Conservation (phyloP, 108 stramenopile species). For the Asterionellopsis glacialis region DNA sequence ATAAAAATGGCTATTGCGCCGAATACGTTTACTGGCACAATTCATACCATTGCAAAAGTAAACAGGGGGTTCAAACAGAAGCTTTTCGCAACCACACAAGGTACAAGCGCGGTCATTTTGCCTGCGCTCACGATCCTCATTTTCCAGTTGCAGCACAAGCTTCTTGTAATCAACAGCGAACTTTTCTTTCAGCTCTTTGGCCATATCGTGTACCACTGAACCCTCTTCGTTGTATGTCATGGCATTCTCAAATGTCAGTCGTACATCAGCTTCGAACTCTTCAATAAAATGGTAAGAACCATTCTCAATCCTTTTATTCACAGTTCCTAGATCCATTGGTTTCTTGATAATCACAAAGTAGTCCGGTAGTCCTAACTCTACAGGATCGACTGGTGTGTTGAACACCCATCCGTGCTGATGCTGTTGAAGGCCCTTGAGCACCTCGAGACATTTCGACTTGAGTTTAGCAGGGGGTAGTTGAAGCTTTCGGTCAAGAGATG, state of each 20-base stretch:
- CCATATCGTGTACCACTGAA: conserved; percentile 92
- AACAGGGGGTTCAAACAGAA: conserved; percentile 93
- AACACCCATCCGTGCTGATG: conserved; percentile 92
- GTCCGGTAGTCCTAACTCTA: conserved; percentile 85
- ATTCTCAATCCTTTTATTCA: conserved; percentile 78
- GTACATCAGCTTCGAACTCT: conserved; percentile 82
- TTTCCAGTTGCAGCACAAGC: conserved; percentile 72
- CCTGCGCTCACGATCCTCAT: conserved; percentile 70
- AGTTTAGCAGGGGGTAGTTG: conserved; percentile 66
- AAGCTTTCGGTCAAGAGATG: conserved; percentile 71
- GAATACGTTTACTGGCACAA: conserved; percentile 88
- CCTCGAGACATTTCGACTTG: conserved; percentile 71
- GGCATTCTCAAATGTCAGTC: conserved; percentile 95
- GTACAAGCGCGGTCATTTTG: conserved; percentile 87
- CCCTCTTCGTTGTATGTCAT: conserved; percentile 91
- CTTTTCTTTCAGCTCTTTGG: conserved; percentile 78
- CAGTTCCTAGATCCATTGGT: conserved; percentile 97
- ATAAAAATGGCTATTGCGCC: conserved; percentile 94
- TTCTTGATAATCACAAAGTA: conserved; percentile 92
- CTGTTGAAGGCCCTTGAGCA: conserved; percentile 80
- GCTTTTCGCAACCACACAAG: conserved; percentile 89
- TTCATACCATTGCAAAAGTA: conserved; percentile 96
- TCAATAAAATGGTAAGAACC: conserved; percentile 80
- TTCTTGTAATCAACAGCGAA: conserved; percentile 75
- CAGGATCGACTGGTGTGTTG: conserved; percentile 91